Conservation (phyloP, 2,329 filamentous ascomycete species). For the Pseudopithomyces chartarum region DNA sequence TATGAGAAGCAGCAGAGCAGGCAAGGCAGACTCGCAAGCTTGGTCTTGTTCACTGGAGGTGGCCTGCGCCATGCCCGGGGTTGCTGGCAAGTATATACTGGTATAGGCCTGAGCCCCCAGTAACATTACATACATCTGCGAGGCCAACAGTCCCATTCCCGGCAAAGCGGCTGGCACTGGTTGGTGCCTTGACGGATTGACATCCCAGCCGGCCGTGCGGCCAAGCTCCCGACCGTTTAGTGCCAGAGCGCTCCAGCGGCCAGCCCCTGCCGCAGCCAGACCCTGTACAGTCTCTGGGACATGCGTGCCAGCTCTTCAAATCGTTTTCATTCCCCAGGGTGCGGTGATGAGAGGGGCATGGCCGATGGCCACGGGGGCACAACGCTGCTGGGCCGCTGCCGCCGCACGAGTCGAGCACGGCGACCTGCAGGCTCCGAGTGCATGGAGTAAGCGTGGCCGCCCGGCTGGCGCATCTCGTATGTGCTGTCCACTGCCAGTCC, state of each 20-base stretch:
- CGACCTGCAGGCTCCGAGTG: conserved; percentile 5
- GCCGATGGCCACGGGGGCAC: neutral
- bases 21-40: conserved; percentile 40
- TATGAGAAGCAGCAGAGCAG: conserved; percentile 26
- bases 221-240: conserved; percentile 47
- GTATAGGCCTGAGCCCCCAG: conserved; percentile 38
- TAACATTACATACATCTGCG: conserved; percentile 33
- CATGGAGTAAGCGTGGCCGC: conserved; percentile 8
- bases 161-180: conserved; percentile 43
- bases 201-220: conserved; percentile 35
- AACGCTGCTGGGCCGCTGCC: neutral
- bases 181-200: conserved; percentile 46
- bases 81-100: conserved; percentile 36
- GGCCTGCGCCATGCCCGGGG: conserved; percentile 43
- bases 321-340: conserved; percentile 3
- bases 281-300: conserved; percentile 26
- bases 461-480: conserved; percentile 1
- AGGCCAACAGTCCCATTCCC: conserved; percentile 41
- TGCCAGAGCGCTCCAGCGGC: conserved; percentile 32
- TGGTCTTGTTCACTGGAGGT: conserved; percentile 31
- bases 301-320: neutral
- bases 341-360: conserved; percentile 15
- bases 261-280: conserved; percentile 27
- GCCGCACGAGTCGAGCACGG: neutral
- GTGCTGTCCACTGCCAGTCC: conserved; percentile 2